Evolutionary conservation across 1,139 yeast genomes (phyloP), one percentile per base, ranked within the genome.

Genomic region (Groenewaldozyma sp.): DNA sequence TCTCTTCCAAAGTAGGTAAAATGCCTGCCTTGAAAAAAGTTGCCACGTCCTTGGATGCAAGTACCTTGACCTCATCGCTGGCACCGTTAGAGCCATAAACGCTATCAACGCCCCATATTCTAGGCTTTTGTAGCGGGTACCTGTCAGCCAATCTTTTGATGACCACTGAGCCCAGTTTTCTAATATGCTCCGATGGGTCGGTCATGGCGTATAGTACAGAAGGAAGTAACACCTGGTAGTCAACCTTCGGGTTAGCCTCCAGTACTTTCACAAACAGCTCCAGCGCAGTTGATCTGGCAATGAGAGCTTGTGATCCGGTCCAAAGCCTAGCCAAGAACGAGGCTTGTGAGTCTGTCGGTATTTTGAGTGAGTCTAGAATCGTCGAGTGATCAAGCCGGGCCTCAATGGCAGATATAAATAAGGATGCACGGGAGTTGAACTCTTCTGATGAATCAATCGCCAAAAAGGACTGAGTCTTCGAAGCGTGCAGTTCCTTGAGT

Each of bases 31-130:
- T 59, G 20, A 76, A 48, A 55, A 87, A 62, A 9, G 53, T 50
- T 29, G 65, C 61, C 3, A 78, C 76, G 55, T 84, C 94, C 39
- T 74, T 73, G 36, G 87, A 81, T 28, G 81, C 66, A 28, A 86
- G 66, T 52, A 65, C 61, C 34, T 56, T 55, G 28, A 80, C 68
- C 19, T 81, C 74, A 36, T 68, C 69, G 45, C 59, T 64, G 39
- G 60, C 71, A 22, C 52, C 45, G 44, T 58, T 67, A 1, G 62
- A 55, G 10, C 78, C 82, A 49, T 71, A 76, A 10, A 76, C 56
- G 27, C 63, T 56, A 28, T 60, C 60, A 14, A 58, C 27, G 2
- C 56, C 64, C 63, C 63, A 43, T 4, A 61, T 58, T 39, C 70
- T 51, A 40, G 70, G 60, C 18, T 62, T 62, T 38, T 65, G 64